phyloP scores from a whole-genome alignment of 495 filamentous ascomycete genomes.

The Neurospora cerealis region DNA sequence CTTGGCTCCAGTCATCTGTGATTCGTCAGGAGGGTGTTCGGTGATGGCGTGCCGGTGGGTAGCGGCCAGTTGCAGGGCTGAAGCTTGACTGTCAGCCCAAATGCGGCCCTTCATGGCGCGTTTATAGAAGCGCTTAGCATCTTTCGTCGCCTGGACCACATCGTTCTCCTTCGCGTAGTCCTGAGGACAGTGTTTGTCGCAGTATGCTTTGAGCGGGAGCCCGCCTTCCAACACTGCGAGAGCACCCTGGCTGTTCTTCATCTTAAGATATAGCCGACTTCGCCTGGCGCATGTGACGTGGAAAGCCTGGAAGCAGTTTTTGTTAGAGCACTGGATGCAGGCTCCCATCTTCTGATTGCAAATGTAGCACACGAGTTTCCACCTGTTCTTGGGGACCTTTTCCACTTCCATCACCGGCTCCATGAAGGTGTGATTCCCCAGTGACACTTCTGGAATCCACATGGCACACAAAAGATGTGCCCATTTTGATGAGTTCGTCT shows the following conservation, averaged over 20 bases:
- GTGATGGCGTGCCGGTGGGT: conserved; percentile 49
- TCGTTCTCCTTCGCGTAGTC: conserved; percentile 85
- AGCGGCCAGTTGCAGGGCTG: conserved; percentile 69
- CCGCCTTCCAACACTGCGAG: conserved; percentile 78
- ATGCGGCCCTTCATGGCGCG: conserved; percentile 73
- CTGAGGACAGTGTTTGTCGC: conserved; percentile 87
- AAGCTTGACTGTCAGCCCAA: conserved; percentile 85
- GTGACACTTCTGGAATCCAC: conserved; percentile 94
- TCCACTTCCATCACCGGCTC: conserved; percentile 97
- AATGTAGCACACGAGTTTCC: conserved; percentile 93
- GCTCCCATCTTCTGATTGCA: conserved; percentile 96
- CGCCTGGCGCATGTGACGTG: conserved; percentile 93
- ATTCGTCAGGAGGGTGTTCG: conserved; percentile 47
- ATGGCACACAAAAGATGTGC: conserved; percentile 93
- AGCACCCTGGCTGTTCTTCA: conserved; percentile 81
- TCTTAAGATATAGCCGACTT: conserved; percentile 83
- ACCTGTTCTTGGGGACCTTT: conserved; percentile 85
- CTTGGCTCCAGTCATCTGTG: conserved; percentile 44
- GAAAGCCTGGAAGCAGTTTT: conserved; percentile 94
- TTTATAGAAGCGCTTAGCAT: conserved; percentile 66
- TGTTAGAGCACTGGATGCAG: conserved; percentile 97
- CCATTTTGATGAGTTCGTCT: conserved; percentile 91
- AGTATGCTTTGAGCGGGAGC: conserved; percentile 78
- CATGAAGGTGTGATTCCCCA: conserved; percentile 96
- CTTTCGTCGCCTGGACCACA: conserved; percentile 41